Percentiles rank a stretch among this genome's conserved stretches.
phyloP scores from a whole-genome alignment of 116 monocot species.

The Dioscorea cayenensis region DNA sequence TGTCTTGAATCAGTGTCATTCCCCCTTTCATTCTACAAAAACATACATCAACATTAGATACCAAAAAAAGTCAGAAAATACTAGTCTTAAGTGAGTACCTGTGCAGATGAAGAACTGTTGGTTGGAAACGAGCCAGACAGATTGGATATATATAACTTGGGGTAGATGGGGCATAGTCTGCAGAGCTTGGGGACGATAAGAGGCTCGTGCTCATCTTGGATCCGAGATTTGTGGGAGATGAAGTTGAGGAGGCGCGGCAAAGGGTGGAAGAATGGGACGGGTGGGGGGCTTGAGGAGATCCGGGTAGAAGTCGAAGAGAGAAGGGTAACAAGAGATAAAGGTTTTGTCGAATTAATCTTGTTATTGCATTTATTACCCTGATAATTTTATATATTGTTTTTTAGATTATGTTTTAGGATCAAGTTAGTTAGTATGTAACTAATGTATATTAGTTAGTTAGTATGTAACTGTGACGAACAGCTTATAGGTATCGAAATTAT shows the following conservation, averaged over 20 bases:
- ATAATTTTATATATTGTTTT: too few relatives aligned
- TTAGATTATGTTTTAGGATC: too few relatives aligned
- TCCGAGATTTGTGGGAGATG: slow-evolving; percentile 25
- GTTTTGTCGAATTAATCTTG: too few relatives aligned
- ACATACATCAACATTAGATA: not conserved
- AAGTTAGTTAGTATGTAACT: too few relatives aligned
- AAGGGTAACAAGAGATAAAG: slow-evolving; percentile 59
- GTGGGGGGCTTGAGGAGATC: slow-evolving; percentile 47
- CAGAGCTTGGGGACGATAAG: slow-evolving; percentile 44
- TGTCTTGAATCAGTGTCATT: slow-evolving; percentile 12
- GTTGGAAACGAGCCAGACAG: not conserved
- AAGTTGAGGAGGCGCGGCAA: slow-evolving; percentile 40
- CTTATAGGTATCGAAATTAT: too few relatives aligned
- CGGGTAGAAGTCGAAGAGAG: slow-evolving; percentile 55
- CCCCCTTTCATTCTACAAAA: slow-evolving; percentile 14
- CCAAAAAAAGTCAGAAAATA: not conserved
- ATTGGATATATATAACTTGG: slow-evolving; percentile 11
- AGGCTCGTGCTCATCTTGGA: slow-evolving; percentile 30
- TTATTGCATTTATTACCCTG: too few relatives aligned
- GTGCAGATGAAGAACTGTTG: slow-evolving; percentile 16
- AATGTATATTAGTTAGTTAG: too few relatives aligned
- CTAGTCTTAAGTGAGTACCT: slow-evolving; percentile 12
- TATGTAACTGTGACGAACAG: too few relatives aligned
- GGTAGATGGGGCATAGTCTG: slow-evolving; percentile 51
- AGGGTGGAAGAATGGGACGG: slow-evolving; percentile 69